These are phyloP conservation scores for Trichoderma sp. DNA, from an alignment of 2,329 filamentous ascomycete species.

Conservation along the genomic window DNA sequence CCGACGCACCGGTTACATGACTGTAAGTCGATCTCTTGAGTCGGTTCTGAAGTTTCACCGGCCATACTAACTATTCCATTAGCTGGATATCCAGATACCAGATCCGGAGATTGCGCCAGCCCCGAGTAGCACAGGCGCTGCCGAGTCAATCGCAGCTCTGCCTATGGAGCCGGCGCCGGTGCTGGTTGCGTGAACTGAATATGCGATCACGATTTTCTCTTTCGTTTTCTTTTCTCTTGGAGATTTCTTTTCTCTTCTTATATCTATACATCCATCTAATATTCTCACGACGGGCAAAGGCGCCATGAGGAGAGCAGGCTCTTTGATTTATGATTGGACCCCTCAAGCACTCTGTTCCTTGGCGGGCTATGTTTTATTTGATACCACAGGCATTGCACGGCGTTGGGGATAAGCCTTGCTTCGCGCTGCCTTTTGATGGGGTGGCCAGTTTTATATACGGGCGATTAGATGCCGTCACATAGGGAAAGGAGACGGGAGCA, in stretches of 20 bases:
- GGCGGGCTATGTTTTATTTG: constrained; percentile 22
- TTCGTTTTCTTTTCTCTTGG: neutral
- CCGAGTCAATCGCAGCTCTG: constrained; percentile 42
- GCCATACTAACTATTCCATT: neutral
- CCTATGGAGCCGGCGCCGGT: constrained; percentile 40
- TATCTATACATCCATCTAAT: constrained; percentile 21
- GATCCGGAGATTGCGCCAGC: constrained; percentile 70
- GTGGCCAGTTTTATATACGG: constrained; percentile 15
- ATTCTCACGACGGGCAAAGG: constrained; percentile 20
- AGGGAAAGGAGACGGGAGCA: neutral
- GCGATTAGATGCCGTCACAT: constrained; percentile 16
- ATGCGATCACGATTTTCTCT: neutral
- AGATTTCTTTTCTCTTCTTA: neutral
- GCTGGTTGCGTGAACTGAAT: constrained; percentile 33
- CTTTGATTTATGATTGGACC: constrained; percentile 25
- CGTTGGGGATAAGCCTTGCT: constrained; percentile 28
- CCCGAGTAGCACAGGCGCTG: constrained; percentile 48
- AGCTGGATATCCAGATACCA: constrained; percentile 81
- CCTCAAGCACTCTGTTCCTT: neutral
- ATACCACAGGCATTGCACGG: constrained; percentile 29
- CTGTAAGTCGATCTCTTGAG: constrained; percentile 50
- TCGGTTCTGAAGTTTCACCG: too few relatives aligned
- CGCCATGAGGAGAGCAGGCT: constrained; percentile 22
- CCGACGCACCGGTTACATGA: constrained; percentile 85
- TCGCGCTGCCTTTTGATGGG: constrained; percentile 9